phyloP scores from a whole-genome alignment of 371 early-diverging fungal species.

The Rhizopus delemar region DNA sequence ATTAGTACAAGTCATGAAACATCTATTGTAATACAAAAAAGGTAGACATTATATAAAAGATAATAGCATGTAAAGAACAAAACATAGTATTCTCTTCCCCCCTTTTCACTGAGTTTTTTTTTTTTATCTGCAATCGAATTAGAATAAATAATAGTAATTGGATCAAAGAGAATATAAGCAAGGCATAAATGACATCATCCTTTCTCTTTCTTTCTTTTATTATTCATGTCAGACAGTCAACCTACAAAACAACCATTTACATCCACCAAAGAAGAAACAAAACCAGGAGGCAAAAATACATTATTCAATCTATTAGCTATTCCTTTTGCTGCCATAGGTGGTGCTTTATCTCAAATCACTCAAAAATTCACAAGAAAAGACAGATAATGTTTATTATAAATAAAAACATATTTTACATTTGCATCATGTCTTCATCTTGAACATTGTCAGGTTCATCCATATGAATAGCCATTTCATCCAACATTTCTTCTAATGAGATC shows the following conservation, averaged over 20 bases:
- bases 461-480: constrained; percentile 81
- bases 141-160: not conserved
- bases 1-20: too few species aligned
- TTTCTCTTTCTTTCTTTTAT: constrained; percentile 4
- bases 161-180: not conserved
- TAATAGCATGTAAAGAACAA: too few species aligned
- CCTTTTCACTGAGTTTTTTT: not conserved
- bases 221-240: constrained; percentile 3
- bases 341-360: constrained; percentile 23
- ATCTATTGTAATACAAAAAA: too few species aligned
- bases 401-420: constrained; percentile 13
- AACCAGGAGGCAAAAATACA: constrained; percentile 11
- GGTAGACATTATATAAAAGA: too few species aligned
- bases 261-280: constrained; percentile 12
- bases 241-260: constrained; percentile 28
- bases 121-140: not conserved
- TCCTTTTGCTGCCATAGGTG: constrained; percentile 30
- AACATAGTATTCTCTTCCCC: too few species aligned
- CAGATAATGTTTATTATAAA: constrained; percentile 1
- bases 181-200: not conserved
- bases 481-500: constrained; percentile 84
- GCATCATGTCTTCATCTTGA: constrained; percentile 43
- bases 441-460: constrained; percentile 58
- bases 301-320: constrained; percentile 11
- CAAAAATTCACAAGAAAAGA: constrained; percentile 17